A percentile compares a stretch with the other conserved stretches of the same genome.
phyloP scores from a whole-genome alignment of 1,139 yeast species.

The Dujonia santamariae region DNA sequence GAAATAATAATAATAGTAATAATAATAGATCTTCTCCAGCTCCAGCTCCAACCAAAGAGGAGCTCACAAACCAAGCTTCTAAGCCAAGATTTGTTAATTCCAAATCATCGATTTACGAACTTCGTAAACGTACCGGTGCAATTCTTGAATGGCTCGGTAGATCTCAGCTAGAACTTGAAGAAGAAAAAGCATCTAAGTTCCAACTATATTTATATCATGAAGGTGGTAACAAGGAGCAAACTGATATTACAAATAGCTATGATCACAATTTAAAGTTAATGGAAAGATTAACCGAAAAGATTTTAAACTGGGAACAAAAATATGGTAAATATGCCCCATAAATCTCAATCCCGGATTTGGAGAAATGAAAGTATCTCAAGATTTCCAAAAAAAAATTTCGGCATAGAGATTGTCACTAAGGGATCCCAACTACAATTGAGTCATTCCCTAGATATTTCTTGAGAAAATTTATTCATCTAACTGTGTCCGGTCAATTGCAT shows the following conservation, averaged over 20 bases:
- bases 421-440: too few species aligned
- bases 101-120: slow-evolving; percentile 70
- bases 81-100: slow-evolving; percentile 81
- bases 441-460: too few species aligned
- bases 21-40: slow-evolving; percentile 6
- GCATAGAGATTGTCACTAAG: too few species aligned
- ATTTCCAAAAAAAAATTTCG: too few species aligned
- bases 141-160: slow-evolving; percentile 87
- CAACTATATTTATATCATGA: slow-evolving; percentile 38
- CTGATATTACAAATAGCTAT: slow-evolving; percentile 31
- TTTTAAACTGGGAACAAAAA: slow-evolving; percentile 74
- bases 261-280: slow-evolving; percentile 60
- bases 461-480: too few species aligned
- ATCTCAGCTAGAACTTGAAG: slow-evolving; percentile 75
- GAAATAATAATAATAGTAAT: slow-evolving; percentile 4
- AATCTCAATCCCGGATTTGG: too few species aligned
- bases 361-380: too few species aligned
- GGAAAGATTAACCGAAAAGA: slow-evolving; percentile 66
- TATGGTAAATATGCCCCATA: slow-evolving; percentile 56
- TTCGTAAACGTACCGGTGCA: slow-evolving; percentile 85
- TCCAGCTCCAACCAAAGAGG: slow-evolving; percentile 27
- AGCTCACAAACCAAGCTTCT: slow-evolving; percentile 59
- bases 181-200: slow-evolving; percentile 59
- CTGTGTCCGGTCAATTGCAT: too few species aligned
- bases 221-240: slow-evolving; percentile 8